Conservation (phyloP, 2,329 filamentous ascomycete genomes). For the Pseudocercospora fuligena region DNA sequence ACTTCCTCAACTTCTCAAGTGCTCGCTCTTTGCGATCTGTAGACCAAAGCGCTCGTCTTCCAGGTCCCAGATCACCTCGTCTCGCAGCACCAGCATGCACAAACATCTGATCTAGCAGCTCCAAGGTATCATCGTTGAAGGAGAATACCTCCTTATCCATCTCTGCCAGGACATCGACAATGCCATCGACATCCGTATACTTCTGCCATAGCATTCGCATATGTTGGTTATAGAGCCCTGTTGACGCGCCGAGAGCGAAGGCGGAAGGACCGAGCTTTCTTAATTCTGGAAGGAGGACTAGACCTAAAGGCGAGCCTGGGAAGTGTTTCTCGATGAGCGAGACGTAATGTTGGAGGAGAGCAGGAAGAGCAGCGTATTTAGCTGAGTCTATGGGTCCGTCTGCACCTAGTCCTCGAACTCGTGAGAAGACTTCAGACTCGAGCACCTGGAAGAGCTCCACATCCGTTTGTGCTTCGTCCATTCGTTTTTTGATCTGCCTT, state of each 20-base stretch:
- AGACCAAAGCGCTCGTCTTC: conserved; percentile 38
- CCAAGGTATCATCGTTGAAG: conserved; percentile 57
- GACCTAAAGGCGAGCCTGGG: conserved; percentile 62
- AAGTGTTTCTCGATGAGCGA: conserved; percentile 57
- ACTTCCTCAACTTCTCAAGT: conserved; percentile 32
- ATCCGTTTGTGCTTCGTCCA: conserved; percentile 64
- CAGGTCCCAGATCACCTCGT: conserved; percentile 29
- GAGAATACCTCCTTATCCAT: conserved; percentile 68
- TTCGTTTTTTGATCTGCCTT: conserved; percentile 56
- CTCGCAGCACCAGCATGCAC: conserved; percentile 34
- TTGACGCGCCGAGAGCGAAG: conserved; percentile 73
- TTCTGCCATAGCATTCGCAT: conserved; percentile 66
- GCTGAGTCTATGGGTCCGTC: neutral
- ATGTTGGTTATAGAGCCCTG: conserved; percentile 71
- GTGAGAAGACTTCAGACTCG: conserved; percentile 68
- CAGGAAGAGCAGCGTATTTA: conserved; percentile 23
- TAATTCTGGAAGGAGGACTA: conserved; percentile 68
- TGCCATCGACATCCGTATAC: conserved; percentile 61
- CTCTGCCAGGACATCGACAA: conserved; percentile 64
- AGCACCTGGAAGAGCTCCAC: conserved; percentile 69
- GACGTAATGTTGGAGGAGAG: conserved; percentile 30
- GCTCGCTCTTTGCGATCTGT: conserved; percentile 44
- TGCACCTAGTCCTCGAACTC: conserved; percentile 6
- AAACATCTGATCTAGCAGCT: conserved; percentile 45
- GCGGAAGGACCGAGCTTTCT: conserved; percentile 71